phyloP scores from a whole-genome alignment of 1,139 yeast species.

The Yamadazyma taylorii region DNA sequence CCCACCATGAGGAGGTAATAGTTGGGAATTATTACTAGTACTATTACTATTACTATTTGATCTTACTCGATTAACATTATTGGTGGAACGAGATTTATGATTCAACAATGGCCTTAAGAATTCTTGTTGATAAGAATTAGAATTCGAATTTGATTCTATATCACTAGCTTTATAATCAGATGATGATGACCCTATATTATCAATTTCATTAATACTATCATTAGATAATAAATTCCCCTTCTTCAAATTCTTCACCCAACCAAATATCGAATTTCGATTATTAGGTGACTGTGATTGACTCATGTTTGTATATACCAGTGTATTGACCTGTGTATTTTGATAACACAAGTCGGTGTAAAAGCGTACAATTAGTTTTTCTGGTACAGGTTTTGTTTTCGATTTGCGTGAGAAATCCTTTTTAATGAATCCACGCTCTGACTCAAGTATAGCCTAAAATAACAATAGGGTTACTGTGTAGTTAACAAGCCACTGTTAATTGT shows the following conservation, averaged over 20 bases:
- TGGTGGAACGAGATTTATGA: slow-evolving; percentile 52
- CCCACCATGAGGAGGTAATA: slow-evolving; percentile 1
- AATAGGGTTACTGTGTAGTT: too few species aligned
- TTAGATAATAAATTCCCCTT: slow-evolving; percentile 38
- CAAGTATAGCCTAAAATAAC: too few species aligned
- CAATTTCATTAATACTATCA: slow-evolving; percentile 43
- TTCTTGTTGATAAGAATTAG: slow-evolving; percentile 21
- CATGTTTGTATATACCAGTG: too few species aligned
- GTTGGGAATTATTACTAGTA: slow-evolving; percentile 16
- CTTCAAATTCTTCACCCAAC: slow-evolving; percentile 50
- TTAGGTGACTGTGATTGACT: slow-evolving; percentile 41
- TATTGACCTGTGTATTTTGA: too few species aligned
- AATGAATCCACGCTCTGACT: too few species aligned
- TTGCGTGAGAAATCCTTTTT: too few species aligned
- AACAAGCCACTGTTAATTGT: too few species aligned
- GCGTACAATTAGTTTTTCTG: too few species aligned
- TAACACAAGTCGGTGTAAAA: too few species aligned
- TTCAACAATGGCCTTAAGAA: slow-evolving; percentile 48
- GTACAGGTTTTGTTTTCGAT: too few species aligned
- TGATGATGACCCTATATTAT: slow-evolving; percentile 20
- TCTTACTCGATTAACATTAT: slow-evolving; percentile 45
- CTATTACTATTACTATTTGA: slow-evolving; percentile 31
- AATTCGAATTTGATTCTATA: slow-evolving; percentile 17
- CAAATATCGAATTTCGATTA: slow-evolving; percentile 43
- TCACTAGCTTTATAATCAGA: slow-evolving; percentile 26